These are phyloP conservation scores for Pelargonium citronellum DNA, from an alignment of 441 rosid genomes.

Conservation along the genomic window DNA sequence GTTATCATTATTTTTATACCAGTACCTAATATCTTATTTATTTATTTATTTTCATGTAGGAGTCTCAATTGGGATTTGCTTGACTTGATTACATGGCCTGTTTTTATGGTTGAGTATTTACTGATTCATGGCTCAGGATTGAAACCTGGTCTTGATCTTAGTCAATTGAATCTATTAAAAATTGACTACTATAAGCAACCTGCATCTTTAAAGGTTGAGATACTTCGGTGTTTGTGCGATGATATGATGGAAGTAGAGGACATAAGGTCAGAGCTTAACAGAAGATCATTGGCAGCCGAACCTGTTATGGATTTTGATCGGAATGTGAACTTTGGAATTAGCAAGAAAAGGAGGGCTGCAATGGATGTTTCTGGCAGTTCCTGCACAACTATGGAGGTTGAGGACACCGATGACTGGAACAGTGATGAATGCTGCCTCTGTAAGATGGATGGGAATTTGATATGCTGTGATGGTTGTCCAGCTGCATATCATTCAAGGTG, in stretches of 20 bases:
- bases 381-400: conserved; percentile 36
- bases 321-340: conserved; percentile 37
- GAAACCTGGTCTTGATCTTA: conserved; percentile 40
- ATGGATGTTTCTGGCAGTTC: conserved; percentile 35
- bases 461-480: conserved; percentile 78
- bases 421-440: conserved; percentile 63
- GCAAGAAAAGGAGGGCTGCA: conserved; percentile 39
- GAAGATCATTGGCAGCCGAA: conserved; percentile 65
- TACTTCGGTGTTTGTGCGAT: conserved; percentile 53
- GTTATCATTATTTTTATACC: neutral
- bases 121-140: conserved; percentile 44
- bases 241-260: conserved; percentile 59
- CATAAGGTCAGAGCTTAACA: conserved; percentile 63
- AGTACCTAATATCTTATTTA: conserved; percentile 9
- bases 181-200: conserved; percentile 55
- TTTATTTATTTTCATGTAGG: conserved; percentile 40
- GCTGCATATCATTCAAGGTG: conserved; percentile 81
- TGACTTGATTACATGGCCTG: conserved; percentile 61
- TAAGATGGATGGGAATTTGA: conserved; percentile 68
- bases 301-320: conserved; percentile 57
- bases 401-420: conserved; percentile 51
- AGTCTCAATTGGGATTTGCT: conserved; percentile 62
- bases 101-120: conserved; percentile 53
- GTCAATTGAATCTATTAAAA: conserved; percentile 42
- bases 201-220: conserved; percentile 43